phyloP scores from a whole-genome alignment of 169 alveolate genomes.

The Cryptosporidium baileyi region DNA sequence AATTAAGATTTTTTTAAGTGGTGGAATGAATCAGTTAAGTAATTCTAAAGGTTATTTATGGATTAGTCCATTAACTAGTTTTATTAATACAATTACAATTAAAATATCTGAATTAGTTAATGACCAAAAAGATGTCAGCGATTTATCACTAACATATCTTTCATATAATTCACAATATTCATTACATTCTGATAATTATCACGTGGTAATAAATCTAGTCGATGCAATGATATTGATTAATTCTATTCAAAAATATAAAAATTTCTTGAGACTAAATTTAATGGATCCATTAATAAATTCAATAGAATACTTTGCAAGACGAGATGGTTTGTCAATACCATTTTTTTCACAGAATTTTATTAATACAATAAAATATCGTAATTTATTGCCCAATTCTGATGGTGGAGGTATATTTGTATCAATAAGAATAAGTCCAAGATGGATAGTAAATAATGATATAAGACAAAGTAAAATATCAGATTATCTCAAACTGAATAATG shows the following conservation, averaged over 20 bases:
- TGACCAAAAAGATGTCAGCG: constrained; percentile 18
- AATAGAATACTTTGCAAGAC: constrained; percentile 18
- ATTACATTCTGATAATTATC: constrained; percentile 13
- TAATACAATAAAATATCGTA: neutral
- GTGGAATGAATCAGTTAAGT: neutral
- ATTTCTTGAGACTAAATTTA: constrained; percentile 20
- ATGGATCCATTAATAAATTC: constrained; percentile 35
- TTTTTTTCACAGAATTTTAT: constrained; percentile 17
- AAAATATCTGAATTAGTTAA: constrained; percentile 27
- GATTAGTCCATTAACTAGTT: neutral
- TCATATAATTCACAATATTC: constrained; percentile 43
- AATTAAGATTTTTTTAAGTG: constrained; percentile 3
- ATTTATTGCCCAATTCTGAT: neutral
- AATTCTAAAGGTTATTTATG: constrained; percentile 22
- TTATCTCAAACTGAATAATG: neutral
- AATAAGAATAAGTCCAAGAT: constrained; percentile 25
- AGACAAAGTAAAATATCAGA: constrained; percentile 7
- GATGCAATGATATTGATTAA: constrained; percentile 19
- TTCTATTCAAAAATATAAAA: constrained; percentile 18
- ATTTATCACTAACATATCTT: constrained; percentile 14
- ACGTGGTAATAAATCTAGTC: constrained; percentile 16
- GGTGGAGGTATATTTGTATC: constrained; percentile 45
- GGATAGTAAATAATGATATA: constrained; percentile 9
- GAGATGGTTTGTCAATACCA: constrained; percentile 30
- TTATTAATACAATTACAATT: neutral